phyloP scores from a whole-genome alignment of 2,329 filamentous ascomycete genomes.

The Fonsecaea multimorphosa region DNA sequence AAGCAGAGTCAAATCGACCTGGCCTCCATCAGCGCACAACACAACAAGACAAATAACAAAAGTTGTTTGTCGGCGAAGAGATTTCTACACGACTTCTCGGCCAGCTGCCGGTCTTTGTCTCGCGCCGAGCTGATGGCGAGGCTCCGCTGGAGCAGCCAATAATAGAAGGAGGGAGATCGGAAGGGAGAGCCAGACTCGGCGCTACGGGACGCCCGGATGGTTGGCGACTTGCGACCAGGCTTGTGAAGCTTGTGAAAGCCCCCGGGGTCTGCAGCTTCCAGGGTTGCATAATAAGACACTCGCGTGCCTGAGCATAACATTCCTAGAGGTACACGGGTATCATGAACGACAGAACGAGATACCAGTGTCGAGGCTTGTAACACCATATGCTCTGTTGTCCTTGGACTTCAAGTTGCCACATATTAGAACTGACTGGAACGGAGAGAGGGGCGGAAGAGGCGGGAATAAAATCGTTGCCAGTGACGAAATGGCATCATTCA shows the following conservation, averaged over 20 bases:
- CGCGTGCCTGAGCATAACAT: not conserved
- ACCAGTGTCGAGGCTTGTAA: not conserved
- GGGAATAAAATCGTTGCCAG: not conserved
- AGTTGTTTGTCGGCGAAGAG: not conserved
- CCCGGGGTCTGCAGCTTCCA: not conserved
- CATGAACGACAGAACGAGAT: not conserved
- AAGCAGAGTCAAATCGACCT: not conserved
- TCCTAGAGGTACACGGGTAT: not conserved
- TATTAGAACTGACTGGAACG: not conserved
- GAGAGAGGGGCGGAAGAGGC: not conserved
- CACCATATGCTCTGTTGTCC: no score
- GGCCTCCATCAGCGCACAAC: not conserved
- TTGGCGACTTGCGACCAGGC: not conserved
- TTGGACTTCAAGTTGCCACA: not conserved
- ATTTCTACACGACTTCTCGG: not conserved
- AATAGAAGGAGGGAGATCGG: not conserved
- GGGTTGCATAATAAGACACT: not conserved
- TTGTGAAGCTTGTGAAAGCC: not conserved
- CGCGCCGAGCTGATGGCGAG: conserved; percentile 1
- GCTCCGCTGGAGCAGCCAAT: not conserved
- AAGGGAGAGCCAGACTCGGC: not conserved
- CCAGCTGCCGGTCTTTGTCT: not conserved
- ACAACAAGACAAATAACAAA: not conserved
- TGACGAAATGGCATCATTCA: conserved; percentile 2
- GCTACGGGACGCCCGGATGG: conserved; percentile 8